These are phyloP conservation scores for Cordyceps cicadae DNA, from an alignment of 2,329 filamentous ascomycete species.

Conservation along the genomic window DNA sequence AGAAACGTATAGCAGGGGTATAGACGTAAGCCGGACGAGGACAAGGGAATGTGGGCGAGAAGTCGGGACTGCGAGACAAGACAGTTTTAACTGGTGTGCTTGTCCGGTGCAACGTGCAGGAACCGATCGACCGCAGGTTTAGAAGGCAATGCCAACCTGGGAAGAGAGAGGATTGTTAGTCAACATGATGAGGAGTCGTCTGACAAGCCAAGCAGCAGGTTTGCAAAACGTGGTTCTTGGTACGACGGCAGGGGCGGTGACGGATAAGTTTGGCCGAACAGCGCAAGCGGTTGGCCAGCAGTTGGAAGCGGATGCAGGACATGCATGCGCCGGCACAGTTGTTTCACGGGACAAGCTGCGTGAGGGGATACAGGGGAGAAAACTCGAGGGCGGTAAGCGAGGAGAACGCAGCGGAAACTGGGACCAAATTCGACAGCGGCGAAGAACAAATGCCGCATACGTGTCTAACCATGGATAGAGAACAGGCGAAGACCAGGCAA, in stretches of 20 bases:
- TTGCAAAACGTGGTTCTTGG: not conserved
- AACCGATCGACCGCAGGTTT: conserved; percentile 9
- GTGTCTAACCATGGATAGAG: not conserved
- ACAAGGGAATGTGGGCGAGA: not conserved
- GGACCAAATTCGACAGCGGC: not conserved
- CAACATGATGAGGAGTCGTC: not conserved
- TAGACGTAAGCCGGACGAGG: not conserved
- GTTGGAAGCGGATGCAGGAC: conserved; percentile 1
- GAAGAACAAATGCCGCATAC: not conserved
- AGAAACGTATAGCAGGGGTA: not conserved
- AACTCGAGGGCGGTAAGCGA: not conserved
- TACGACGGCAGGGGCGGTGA: not conserved
- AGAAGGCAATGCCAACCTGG: conserved; percentile 11
- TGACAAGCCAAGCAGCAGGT: not conserved
- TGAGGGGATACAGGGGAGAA: not conserved
- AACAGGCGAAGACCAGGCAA: not conserved
- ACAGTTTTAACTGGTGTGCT: not conserved
- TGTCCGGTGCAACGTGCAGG: conserved; percentile 1
- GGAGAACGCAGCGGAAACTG: not conserved
- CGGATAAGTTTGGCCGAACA: not conserved
- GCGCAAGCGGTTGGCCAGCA: not conserved
- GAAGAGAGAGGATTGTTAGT: not conserved
- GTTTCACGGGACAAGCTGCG: conserved; percentile 7
- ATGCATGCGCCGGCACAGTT: not conserved
- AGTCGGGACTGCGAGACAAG: not conserved